A percentile compares a stretch with the other conserved stretches of the same genome.
Conservation (phyloP, 345 rosid species). For the Brassica juncea region DNA sequence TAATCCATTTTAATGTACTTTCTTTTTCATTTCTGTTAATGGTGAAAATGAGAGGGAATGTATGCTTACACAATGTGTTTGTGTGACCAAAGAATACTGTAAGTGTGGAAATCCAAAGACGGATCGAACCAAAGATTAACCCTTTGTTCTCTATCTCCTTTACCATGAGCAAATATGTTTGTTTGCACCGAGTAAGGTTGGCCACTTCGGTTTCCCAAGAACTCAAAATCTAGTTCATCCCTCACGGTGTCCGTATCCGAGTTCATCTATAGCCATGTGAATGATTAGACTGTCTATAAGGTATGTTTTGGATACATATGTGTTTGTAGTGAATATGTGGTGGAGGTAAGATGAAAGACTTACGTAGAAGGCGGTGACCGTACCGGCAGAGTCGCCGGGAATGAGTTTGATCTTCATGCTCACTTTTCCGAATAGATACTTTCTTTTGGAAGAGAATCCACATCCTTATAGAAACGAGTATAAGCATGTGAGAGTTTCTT, state of each 20-base stretch:
- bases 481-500: neutral
- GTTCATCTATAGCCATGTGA: slow-evolving; percentile 57
- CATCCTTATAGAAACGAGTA: slow-evolving; percentile 51
- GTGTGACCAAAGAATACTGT: slow-evolving; percentile 77
- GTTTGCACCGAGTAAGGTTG: slow-evolving; percentile 96
- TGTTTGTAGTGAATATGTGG: neutral
- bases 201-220: slow-evolving; percentile 83
- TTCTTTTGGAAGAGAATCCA: slow-evolving; percentile 83
- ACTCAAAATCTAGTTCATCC: slow-evolving; percentile 92
- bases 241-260: slow-evolving; percentile 65
- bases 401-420: slow-evolving; percentile 95
- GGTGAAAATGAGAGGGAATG: neutral
- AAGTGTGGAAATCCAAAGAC: slow-evolving; percentile 65
- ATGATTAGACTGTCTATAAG: neutral
- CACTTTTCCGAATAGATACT: slow-evolving; percentile 77
- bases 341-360: neutral
- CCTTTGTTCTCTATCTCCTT: slow-evolving; percentile 89
- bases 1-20: neutral
- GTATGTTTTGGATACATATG: neutral
- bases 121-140: slow-evolving; percentile 98
- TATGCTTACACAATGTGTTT: slow-evolving; percentile 66
- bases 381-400: slow-evolving; percentile 98
- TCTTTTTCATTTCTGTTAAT: neutral
- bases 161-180: slow-evolving; percentile 82
- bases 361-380: slow-evolving; percentile 95